These are phyloP conservation scores for Volvariella surrecta DNA, from an alignment of 1,284 basidiomycete species.

Conservation along the genomic window DNA sequence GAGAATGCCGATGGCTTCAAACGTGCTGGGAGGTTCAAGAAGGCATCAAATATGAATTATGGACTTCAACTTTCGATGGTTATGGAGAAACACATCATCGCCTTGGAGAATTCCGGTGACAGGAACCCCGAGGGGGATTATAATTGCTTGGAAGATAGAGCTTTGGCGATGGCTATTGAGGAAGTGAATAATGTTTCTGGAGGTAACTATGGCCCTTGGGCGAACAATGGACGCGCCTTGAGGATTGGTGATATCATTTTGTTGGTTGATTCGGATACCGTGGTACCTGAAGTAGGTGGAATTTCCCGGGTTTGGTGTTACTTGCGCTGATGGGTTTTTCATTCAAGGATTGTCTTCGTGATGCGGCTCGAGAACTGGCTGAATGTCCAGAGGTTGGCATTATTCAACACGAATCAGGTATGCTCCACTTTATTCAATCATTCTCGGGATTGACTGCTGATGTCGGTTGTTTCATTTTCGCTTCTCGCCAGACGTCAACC, in stretches of 20 bases:
- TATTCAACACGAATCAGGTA: conserved; percentile 75
- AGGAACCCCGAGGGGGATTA: conserved; percentile 19
- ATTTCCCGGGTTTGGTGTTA: conserved; percentile 4
- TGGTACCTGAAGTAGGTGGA: conserved; percentile 58
- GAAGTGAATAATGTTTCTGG: conserved; percentile 56
- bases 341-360: conserved; percentile 67
- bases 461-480: not conserved
- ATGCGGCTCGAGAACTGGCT: conserved; percentile 74
- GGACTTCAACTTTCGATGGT: conserved; percentile 63
- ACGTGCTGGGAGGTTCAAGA: conserved; percentile 87
- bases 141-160: conserved; percentile 46
- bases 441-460: not conserved
- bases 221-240: conserved; percentile 46
- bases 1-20: conserved; percentile 51
- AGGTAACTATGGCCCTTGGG: conserved; percentile 53
- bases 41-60: conserved; percentile 88
- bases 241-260: conserved; percentile 60
- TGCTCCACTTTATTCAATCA: conserved; percentile 2
- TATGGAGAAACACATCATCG: conserved; percentile 63
- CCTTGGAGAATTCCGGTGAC: conserved; percentile 35
- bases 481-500: conserved; percentile 58
- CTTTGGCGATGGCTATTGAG: conserved; percentile 57
- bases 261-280: conserved; percentile 77
- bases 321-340: conserved; percentile 2
- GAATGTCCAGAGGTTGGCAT: conserved; percentile 77